Conservation (phyloP, 495 filamentous ascomycete genomes). For the Penicillium waksmanii region DNA sequence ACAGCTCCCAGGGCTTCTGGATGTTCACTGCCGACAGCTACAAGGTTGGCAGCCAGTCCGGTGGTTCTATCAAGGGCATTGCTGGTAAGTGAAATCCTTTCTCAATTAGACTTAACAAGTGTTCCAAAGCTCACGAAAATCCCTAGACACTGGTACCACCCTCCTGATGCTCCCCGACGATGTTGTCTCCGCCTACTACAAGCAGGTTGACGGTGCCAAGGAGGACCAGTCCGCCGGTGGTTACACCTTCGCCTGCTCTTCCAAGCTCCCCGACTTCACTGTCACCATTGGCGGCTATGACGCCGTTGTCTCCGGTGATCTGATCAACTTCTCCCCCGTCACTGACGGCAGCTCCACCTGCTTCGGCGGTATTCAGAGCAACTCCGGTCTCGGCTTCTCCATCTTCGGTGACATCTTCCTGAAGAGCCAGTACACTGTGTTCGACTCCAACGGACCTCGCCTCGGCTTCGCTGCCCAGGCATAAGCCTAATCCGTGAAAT, state of each 20-base stretch:
- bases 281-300: constrained; percentile 55
- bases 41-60: constrained; percentile 53
- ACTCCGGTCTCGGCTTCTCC: constrained; percentile 63
- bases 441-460: constrained; percentile 59
- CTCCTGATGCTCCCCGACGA: constrained; percentile 63
- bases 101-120: not conserved
- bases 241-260: constrained; percentile 68
- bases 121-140: not conserved
- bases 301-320: constrained; percentile 46
- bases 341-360: constrained; percentile 53
- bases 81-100: constrained; percentile 31
- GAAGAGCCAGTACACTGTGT: constrained; percentile 79
- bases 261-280: constrained; percentile 64
- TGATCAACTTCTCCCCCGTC: constrained; percentile 50
- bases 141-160: constrained; percentile 68
- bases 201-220: constrained; percentile 53
- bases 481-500: constrained; percentile 12
- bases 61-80: constrained; percentile 38
- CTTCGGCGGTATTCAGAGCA: constrained; percentile 67
- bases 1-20: constrained; percentile 70
- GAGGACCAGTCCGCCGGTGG: constrained; percentile 58
- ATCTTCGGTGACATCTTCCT: constrained; percentile 82
- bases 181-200: constrained; percentile 68
- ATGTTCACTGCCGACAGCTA: constrained; percentile 66
- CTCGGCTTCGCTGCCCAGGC: constrained; percentile 64